Base-by-base conservation (phyloP, 176 grass and related monocot genomes). In the Phragmites australis region DNA sequence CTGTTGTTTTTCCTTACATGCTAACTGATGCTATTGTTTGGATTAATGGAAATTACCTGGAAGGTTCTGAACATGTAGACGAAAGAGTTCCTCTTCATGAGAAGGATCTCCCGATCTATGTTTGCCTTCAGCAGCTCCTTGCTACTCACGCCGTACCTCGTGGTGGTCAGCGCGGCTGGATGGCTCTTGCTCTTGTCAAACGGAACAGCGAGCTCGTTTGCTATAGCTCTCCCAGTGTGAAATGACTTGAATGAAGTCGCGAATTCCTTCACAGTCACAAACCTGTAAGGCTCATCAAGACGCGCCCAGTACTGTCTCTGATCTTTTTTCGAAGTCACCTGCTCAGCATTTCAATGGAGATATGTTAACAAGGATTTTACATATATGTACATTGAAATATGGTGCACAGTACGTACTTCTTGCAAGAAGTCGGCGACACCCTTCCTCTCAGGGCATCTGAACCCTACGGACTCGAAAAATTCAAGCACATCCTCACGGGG, bases 1-100 rank as follows among this genome's bases (percentile, higher is more conserved):
- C 11, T 21, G 26, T 44, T 55, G 21, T 22, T 39, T 34, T 78
- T 37, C 8, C 25, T 65, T 23, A 53, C 43, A 39, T 39, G n/a
- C 6, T 11, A 72, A 50, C 31, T 8, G 17, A 56, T 57, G 62
- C n/a, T 54, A 46, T 27, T 27, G 16, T 85, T 81, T 55, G 37
- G 32, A 42, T 6, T 42, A 54, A 44, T 46, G 42, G 34, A 7
- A 46, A 13, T 85, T 65, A 94, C 95, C 88, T 94, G 95, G 79
- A 83, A 67, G 43, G 52, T 64, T 85, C 89, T 92, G 67, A 98
- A 98, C 9, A 98, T 70, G 57, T 98, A 98, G 70, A 98, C 90
- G 29, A 98, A 98, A 39, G 92, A 98, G 66, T 98, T 94, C 84
- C 95, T 92, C 75, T 94, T 98, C 95, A 98, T 94, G 18, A 98